Conservation (phyloP, 306 rosid genomes). For the Lablab purpureus region DNA sequence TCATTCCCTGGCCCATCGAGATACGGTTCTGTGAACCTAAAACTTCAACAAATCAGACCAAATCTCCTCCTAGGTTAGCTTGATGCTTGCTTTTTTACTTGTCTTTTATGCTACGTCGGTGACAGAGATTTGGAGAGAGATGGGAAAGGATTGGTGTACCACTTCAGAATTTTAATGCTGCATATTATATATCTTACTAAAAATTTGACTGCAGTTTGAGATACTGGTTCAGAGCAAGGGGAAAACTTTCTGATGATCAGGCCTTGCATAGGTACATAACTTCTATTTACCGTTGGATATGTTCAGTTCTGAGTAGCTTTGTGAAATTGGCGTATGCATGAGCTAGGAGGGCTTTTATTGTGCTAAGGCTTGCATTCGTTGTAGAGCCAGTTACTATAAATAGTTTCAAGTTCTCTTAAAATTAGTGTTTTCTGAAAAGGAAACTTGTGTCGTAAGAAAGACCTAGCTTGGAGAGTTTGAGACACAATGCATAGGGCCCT, state of each 20-base stretch:
- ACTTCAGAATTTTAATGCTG: constrained; percentile 6
- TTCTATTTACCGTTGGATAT: constrained; percentile 30
- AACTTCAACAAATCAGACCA: constrained; percentile 76
- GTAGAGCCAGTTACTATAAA: background rate
- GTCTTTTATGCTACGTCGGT: constrained; percentile 23
- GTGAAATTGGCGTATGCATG: constrained; percentile 31
- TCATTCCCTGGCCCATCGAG: constrained; percentile 96
- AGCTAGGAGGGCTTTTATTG: constrained; percentile 28
- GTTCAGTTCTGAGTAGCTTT: constrained; percentile 28
- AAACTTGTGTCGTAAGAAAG: constrained; percentile 15
- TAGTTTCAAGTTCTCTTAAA: constrained; percentile 5
- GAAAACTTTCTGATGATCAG: constrained; percentile 91
- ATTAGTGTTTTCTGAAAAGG: background rate
- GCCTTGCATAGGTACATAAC: constrained; percentile 86
- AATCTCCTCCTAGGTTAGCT: constrained; percentile 86
- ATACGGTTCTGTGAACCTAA: constrained; percentile 92
- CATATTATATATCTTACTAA: constrained; percentile 26
- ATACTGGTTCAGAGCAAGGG: constrained; percentile 94
- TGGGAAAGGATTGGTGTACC: constrained; percentile 36
- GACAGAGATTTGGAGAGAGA: constrained; percentile 31
- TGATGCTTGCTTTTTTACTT: constrained; percentile 21
- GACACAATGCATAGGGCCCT: constrained; percentile 4
- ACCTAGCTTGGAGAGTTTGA: constrained; percentile 28
- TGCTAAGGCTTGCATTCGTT: constrained; percentile 28
- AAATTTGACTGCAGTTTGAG: constrained; percentile 70